Percentiles rank a stretch among this genome's conserved stretches.
Evolutionary conservation across 805 yeast species (phyloP).

Genomic region (Pichia nanzhaoensis): DNA sequence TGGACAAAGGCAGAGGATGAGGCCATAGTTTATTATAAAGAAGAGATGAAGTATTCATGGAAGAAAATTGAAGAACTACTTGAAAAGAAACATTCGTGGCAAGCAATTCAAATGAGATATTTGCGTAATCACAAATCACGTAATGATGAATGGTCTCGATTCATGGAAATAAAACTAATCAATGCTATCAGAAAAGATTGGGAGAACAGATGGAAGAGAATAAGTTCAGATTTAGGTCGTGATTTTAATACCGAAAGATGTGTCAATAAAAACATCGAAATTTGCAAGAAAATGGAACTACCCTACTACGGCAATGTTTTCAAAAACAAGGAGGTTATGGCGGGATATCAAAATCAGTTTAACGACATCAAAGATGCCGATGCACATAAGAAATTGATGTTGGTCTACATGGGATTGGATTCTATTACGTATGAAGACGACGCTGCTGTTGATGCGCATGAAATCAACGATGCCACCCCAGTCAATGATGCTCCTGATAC

Average conservation of each 20-base stretch:
- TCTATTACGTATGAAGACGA: conserved; percentile 29
- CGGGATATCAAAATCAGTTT: conserved; percentile 21
- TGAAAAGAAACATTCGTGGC: conserved; percentile 35
- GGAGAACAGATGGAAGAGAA: conserved; percentile 36
- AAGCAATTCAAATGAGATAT: conserved; percentile 42
- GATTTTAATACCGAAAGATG: conserved; percentile 29
- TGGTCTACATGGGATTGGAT: conserved; percentile 34
- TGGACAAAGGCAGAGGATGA: conserved; percentile 35
- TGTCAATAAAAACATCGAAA: conserved; percentile 25
- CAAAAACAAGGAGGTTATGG: conserved; percentile 23
- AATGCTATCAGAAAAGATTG: conserved; percentile 33
- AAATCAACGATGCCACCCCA: conserved; percentile 26
- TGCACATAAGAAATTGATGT: conserved; percentile 29
- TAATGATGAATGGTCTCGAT: conserved; percentile 30
- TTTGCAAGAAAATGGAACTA: conserved; percentile 28
- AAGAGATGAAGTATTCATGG: conserved; percentile 34
- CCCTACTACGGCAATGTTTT: conserved; percentile 23
- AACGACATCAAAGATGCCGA: conserved; percentile 29
- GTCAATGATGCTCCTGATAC: neutral
- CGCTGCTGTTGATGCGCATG: conserved; percentile 9
- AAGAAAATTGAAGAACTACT: conserved; percentile 30
- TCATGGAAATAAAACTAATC: conserved; percentile 29
- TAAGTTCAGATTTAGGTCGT: conserved; percentile 28
- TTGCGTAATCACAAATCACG: conserved; percentile 34
- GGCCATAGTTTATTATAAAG: conserved; percentile 32